Percentiles rank a stretch among this genome's conserved stretches.
Evolutionary conservation across 148 eudicot genomes (phyloP).

Genomic region (Cornus suecica): DNA sequence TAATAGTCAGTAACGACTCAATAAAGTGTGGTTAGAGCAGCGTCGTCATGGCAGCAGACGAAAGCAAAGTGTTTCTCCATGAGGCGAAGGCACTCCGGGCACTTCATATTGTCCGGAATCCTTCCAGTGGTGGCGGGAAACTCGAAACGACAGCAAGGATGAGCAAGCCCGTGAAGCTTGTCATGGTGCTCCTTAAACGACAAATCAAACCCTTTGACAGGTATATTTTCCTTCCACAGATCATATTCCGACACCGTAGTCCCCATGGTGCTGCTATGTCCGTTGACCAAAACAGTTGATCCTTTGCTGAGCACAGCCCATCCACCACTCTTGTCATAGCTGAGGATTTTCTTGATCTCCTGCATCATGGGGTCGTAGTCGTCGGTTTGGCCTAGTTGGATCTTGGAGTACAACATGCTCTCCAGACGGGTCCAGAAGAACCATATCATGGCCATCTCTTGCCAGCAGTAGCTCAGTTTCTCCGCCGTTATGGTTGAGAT

Average conservation of each 20-base stretch:
- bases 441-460: constrained; percentile 45
- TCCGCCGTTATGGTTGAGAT: constrained; percentile 28
- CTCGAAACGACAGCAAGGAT: constrained; percentile 40
- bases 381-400: constrained; percentile 21
- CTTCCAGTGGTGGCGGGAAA: constrained; percentile 33
- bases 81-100: constrained; percentile 50
- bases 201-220: constrained; percentile 23
- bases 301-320: constrained; percentile 58
- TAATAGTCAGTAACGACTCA: neutral
- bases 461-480: constrained; percentile 49
- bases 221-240: constrained; percentile 34
- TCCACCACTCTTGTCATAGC: constrained; percentile 41
- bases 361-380: constrained; percentile 36
- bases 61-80: constrained; percentile 38
- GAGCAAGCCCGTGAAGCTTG: constrained; percentile 12
- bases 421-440: constrained; percentile 49
- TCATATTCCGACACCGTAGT: constrained; percentile 17
- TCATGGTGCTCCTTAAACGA: constrained; percentile 23
- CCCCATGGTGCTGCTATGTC: constrained; percentile 26
- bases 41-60: constrained; percentile 45
- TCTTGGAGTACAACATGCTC: constrained; percentile 45
- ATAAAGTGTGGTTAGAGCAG: neutral
- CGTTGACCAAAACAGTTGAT: constrained; percentile 30
- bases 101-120: constrained; percentile 33
- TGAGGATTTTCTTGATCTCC: constrained; percentile 46